Conservation (phyloP, 2,329 filamentous ascomycete genomes). For the Elsinoe australis region DNA sequence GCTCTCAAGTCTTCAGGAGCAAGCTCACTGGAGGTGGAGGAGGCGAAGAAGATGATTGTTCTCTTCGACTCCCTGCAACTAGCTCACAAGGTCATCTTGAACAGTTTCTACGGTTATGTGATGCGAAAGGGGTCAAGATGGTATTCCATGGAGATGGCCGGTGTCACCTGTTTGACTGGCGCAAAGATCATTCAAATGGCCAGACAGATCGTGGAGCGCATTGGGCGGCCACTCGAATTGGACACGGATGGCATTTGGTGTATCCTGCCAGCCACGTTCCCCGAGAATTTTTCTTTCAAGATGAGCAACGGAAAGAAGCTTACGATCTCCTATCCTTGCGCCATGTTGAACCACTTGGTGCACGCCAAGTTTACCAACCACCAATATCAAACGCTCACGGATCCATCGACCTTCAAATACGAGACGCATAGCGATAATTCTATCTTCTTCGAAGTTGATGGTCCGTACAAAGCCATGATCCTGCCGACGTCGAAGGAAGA, state of each 20-base stretch:
- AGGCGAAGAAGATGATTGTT: constrained; percentile 97
- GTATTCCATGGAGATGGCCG: constrained; percentile 99
- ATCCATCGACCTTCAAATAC: constrained; percentile 75
- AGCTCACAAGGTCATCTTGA: constrained; percentile 97
- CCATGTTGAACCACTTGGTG: constrained; percentile 97
- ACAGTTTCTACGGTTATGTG: constrained; percentile 98
- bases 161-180: constrained; percentile 92
- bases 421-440: constrained; percentile 98
- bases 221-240: constrained; percentile 84
- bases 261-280: constrained; percentile 92
- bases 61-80: constrained; percentile 92
- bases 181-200: constrained; percentile 97
- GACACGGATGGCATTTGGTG: constrained; percentile 99
- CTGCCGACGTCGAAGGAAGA: constrained; percentile 96
- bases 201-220: constrained; percentile 81
- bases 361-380: constrained; percentile 94
- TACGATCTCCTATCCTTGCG: constrained; percentile 93
- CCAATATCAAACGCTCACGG: constrained; percentile 85
- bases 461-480: constrained; percentile 95
- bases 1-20: constrained; percentile 76
- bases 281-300: constrained; percentile 92
- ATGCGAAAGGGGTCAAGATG: constrained; percentile 98
- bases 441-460: constrained; percentile 98
- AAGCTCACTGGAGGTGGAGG: constrained; percentile 66
- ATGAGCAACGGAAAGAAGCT: constrained; percentile 94